phyloP scores from a whole-genome alignment of 805 yeast genomes.

The Helenozyma rhizophorensis region DNA sequence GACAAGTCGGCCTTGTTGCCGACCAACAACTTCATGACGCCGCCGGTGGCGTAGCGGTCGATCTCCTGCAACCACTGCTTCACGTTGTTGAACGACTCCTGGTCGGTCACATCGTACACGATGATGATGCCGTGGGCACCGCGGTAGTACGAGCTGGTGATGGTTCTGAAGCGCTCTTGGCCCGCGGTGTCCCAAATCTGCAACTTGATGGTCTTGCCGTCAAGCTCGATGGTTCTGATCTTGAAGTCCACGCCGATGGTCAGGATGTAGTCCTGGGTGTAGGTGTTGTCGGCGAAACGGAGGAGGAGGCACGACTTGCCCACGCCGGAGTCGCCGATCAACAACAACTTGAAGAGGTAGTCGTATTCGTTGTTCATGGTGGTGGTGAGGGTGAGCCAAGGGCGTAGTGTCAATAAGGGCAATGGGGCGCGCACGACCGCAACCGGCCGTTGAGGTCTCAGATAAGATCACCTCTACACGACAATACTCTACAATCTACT shows the following conservation, averaged over 20 bases:
- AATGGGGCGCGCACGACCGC: too few species aligned
- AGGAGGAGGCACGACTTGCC: conserved; percentile 94
- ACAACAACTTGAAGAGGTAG: conserved; percentile 86
- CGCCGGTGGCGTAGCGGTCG: conserved; percentile 96
- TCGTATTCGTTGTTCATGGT: conserved; percentile 93
- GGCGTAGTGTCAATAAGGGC: background rate
- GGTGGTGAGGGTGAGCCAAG: background rate
- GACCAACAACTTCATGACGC: conserved; percentile 90
- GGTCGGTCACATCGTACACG: conserved; percentile 97
- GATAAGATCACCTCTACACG: too few species aligned
- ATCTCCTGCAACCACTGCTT: conserved; percentile 98
- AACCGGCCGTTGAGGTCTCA: too few species aligned
- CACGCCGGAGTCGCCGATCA: conserved; percentile 98
- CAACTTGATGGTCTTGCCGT: conserved; percentile 94
- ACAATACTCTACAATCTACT: too few species aligned
- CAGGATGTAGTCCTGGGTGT: conserved; percentile 93
- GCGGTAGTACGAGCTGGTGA: conserved; percentile 94
- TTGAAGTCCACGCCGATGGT: conserved; percentile 97
- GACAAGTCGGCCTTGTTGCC: conserved; percentile 95
- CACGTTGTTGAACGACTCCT: conserved; percentile 91
- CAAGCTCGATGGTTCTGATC: conserved; percentile 85
- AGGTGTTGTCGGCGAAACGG: conserved; percentile 96
- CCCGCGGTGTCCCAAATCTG: conserved; percentile 99
- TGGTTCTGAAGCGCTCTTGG: conserved; percentile 96
- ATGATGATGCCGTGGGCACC: conserved; percentile 98